phyloP scores from a whole-genome alignment of 2,329 filamentous ascomycete genomes.

The Botryotinia calthae region DNA sequence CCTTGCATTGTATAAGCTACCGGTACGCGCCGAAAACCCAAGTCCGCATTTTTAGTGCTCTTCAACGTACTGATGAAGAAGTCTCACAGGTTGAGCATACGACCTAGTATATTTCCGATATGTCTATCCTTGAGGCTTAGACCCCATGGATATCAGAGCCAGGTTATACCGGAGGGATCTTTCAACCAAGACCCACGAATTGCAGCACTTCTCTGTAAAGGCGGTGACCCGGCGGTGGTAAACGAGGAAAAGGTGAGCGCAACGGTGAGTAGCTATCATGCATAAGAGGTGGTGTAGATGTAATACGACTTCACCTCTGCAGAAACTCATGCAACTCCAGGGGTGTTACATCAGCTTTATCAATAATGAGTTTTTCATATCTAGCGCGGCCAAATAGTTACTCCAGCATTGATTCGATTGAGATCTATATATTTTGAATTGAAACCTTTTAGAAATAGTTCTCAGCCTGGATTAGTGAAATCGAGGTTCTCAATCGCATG shows the following conservation, averaged over 20 bases:
- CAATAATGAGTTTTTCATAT: not conserved
- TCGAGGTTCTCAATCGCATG: not conserved
- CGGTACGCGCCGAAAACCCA: not conserved
- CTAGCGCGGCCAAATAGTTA: not conserved
- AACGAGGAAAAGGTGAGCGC: not conserved
- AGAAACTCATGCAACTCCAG: slow-evolving; percentile 13
- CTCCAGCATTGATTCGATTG: not conserved
- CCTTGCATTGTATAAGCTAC: not conserved
- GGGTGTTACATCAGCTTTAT: slow-evolving; percentile 18
- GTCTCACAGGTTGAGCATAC: slow-evolving; percentile 1
- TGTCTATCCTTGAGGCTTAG: not conserved
- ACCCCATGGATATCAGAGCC: slow-evolving; percentile 4
- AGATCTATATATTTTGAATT: not conserved
- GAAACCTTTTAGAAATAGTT: not conserved
- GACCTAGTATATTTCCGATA: not conserved
- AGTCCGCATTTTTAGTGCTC: not conserved
- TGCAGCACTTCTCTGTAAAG: not conserved
- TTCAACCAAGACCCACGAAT: not conserved
- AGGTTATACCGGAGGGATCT: not conserved
- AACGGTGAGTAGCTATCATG: not conserved
- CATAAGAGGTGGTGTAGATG: not conserved
- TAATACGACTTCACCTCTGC: not conserved
- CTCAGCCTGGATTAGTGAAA: too few relatives aligned
- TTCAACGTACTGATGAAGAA: not conserved
- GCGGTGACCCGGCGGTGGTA: not conserved